Percentiles rank a stretch among this genome's conserved stretches.
phyloP scores from a whole-genome alignment of 2,329 filamentous ascomycete genomes.

The Hypoxylon sp. region DNA sequence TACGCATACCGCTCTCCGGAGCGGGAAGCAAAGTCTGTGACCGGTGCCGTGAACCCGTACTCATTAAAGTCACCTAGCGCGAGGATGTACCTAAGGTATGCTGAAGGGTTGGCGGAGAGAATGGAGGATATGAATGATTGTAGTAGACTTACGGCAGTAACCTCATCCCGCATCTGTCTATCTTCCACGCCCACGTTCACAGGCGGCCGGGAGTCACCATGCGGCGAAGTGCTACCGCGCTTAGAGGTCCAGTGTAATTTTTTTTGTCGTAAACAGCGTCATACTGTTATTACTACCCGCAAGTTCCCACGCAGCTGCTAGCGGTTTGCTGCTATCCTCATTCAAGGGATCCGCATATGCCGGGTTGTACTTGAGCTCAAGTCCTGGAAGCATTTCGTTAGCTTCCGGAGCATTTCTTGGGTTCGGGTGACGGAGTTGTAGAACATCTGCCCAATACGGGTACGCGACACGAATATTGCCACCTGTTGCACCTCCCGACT shows the following conservation, averaged over 20 bases:
- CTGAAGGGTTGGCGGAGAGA: slow-evolving; percentile 66
- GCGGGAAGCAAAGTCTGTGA: slow-evolving; percentile 65
- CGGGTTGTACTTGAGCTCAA: slow-evolving; percentile 75
- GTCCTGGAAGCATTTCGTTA: slow-evolving; percentile 69
- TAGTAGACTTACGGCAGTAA: slow-evolving; percentile 65
- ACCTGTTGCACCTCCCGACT: slow-evolving; percentile 75
- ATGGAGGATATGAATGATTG: slow-evolving; percentile 70
- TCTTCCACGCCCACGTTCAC: slow-evolving; percentile 73
- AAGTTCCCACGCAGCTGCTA: slow-evolving; percentile 75
- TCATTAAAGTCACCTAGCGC: slow-evolving; percentile 80
- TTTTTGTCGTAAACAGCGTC: slow-evolving; percentile 76
- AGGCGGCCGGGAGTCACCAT: slow-evolving; percentile 75
- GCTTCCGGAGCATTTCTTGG: slow-evolving; percentile 67
- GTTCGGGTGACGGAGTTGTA: slow-evolving; percentile 71
- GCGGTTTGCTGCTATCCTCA: slow-evolving; percentile 73
- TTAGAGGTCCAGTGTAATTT: slow-evolving; percentile 79
- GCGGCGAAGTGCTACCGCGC: slow-evolving; percentile 72
- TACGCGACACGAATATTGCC: slow-evolving; percentile 80
- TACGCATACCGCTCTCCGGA: slow-evolving; percentile 78
- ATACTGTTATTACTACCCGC: slow-evolving; percentile 63
- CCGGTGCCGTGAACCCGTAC: slow-evolving; percentile 72
- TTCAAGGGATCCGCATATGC: slow-evolving; percentile 75
- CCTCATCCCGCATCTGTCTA: slow-evolving; percentile 67
- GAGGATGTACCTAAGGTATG: no score
- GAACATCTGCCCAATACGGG: slow-evolving; percentile 72